Evolutionary conservation across 176 grass and related monocot species (phyloP).

Genomic region (Metroxylon sagu): DNA sequence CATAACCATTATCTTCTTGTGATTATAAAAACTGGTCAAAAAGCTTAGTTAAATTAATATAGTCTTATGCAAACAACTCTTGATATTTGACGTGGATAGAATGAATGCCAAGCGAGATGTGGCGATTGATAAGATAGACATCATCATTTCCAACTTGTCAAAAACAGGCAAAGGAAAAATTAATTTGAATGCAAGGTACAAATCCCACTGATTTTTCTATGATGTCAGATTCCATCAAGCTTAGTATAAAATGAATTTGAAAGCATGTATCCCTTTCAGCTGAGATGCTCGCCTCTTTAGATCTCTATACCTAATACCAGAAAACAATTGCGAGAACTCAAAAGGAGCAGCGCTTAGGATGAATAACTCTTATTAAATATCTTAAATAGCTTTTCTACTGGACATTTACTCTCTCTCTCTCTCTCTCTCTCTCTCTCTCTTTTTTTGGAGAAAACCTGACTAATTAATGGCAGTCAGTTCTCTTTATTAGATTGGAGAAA

Average conservation of each 20-base stretch:
- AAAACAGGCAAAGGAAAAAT: background rate
- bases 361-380: too few relatives aligned
- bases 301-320: background rate
- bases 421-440: too few relatives aligned
- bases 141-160: conserved; percentile 1
- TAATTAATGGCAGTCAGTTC: too few relatives aligned
- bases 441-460: too few relatives aligned
- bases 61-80: background rate
- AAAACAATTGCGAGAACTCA: background rate
- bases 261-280: conserved; percentile 64
- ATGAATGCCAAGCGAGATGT: background rate
- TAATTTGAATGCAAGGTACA: background rate
- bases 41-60: background rate
- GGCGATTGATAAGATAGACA: background rate
- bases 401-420: too few relatives aligned
- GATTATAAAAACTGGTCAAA: background rate
- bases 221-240: conserved; percentile 54
- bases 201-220: conserved; percentile 24
- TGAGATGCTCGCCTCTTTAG: conserved; percentile 5
- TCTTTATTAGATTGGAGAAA: too few relatives aligned
- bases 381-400: too few relatives aligned
- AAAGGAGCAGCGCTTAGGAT: too few relatives aligned
- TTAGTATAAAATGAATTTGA: conserved; percentile 42
- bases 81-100: background rate
- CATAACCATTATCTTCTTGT: background rate